A percentile compares a stretch with the other conserved stretches of the same genome.
Conservation (phyloP, 805 yeast species). For the Spathaspora passalidarum region DNA sequence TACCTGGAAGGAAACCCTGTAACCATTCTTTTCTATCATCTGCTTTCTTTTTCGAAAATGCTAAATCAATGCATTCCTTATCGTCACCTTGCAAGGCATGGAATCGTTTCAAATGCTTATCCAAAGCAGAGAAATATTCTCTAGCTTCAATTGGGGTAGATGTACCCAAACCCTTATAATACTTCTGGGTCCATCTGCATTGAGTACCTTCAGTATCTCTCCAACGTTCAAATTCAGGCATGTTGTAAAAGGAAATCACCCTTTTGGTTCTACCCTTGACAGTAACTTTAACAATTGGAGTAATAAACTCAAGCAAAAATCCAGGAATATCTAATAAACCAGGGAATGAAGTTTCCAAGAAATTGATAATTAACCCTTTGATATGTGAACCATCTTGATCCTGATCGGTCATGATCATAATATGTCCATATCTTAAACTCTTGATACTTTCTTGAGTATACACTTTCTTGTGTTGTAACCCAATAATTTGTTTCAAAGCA, state of each 20-base stretch:
- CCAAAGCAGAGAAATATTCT: constrained; percentile 83
- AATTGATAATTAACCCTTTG: constrained; percentile 91
- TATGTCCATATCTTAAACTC: constrained; percentile 86
- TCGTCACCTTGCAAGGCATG: constrained; percentile 80
- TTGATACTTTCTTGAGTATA: constrained; percentile 62
- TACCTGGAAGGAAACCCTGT: constrained; percentile 86
- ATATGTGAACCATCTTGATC: constrained; percentile 99
- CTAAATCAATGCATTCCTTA: constrained; percentile 76
- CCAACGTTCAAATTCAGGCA: constrained; percentile 97
- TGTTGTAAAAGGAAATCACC: constrained; percentile 76
- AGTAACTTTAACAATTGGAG: constrained; percentile 93
- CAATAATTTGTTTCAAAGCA: constrained; percentile 92
- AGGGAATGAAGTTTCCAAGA: constrained; percentile 90
- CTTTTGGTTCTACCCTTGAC: constrained; percentile 58
- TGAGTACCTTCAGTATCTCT: constrained; percentile 74
- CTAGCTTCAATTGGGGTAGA: constrained; percentile 79
- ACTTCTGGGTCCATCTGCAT: constrained; percentile 87
- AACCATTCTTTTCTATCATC: constrained; percentile 98
- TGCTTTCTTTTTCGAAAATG: constrained; percentile 91
- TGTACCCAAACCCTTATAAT: constrained; percentile 98
- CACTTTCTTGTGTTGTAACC: constrained; percentile 85
- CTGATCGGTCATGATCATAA: constrained; percentile 99
- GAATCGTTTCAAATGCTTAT: constrained; percentile 80
- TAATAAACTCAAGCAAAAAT: constrained; percentile 87
- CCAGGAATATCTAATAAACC: constrained; percentile 90